Evolutionary conservation across 768 basidiomycete species (phyloP).

Genomic region (Inosperma sp.): DNA sequence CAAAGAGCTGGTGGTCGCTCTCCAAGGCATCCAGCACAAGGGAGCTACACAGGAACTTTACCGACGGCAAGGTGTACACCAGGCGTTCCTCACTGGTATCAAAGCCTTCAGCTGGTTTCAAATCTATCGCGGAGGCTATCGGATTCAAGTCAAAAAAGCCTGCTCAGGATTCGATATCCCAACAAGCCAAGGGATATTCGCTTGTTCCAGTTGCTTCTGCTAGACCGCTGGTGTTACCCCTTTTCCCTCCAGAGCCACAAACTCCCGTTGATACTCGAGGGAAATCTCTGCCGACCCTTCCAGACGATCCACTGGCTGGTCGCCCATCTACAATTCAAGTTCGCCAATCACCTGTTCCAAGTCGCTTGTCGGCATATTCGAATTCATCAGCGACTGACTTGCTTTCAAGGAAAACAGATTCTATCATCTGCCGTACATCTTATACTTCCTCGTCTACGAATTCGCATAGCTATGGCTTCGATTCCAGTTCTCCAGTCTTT

Average conservation of each 20-base stretch:
- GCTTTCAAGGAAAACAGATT: conserved; percentile 36
- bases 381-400: conserved; percentile 46
- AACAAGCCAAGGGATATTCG: conserved; percentile 51
- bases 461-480: conserved; percentile 36
- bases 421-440: conserved; percentile 41
- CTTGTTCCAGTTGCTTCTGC: conserved; percentile 20
- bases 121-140: conserved; percentile 54
- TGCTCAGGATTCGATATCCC: conserved; percentile 39
- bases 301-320: conserved; percentile 66
- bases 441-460: conserved; percentile 57
- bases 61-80: conserved; percentile 28
- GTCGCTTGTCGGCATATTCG: conserved; percentile 51
- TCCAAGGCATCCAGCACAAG: conserved; percentile 29
- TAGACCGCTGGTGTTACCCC: conserved; percentile 50
- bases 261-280: conserved; percentile 50
- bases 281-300: conserved; percentile 56
- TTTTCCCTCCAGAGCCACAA: conserved; percentile 46
- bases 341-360: conserved; percentile 39
- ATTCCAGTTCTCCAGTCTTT: conserved; percentile 13
- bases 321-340: conserved; percentile 37
- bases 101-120: conserved; percentile 40
- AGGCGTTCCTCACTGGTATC: conserved; percentile 19
- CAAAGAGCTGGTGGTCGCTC: conserved; percentile 45
- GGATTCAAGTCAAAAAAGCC: conserved; percentile 62
- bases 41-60: conserved; percentile 28